Conservation (phyloP, 2,329 filamentous ascomycete genomes). For the Colletotrichum liriopes region DNA sequence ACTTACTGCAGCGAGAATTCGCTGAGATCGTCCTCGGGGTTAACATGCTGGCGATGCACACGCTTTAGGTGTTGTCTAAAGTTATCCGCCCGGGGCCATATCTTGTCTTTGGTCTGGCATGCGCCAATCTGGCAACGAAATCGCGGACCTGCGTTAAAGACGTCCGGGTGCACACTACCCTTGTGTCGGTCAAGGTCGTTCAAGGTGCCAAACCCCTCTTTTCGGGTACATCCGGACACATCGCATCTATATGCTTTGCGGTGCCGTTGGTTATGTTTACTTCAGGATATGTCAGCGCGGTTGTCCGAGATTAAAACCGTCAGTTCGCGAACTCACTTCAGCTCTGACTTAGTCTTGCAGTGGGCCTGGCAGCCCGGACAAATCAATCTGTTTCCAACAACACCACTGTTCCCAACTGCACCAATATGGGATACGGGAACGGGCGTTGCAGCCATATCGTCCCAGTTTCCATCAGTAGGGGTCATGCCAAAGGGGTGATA, state of each 20-base stretch:
- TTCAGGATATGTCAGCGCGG: slow-evolving; percentile 56
- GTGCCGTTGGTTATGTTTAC: slow-evolving; percentile 83
- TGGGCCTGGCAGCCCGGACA: slow-evolving; percentile 59
- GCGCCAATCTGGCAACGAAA: slow-evolving; percentile 72
- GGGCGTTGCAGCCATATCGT: neutral
- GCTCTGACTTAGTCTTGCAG: slow-evolving; percentile 69
- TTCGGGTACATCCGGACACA: slow-evolving; percentile 69
- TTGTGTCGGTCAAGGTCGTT: slow-evolving; percentile 89
- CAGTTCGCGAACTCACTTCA: slow-evolving; percentile 62
- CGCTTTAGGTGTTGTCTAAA: slow-evolving; percentile 84
- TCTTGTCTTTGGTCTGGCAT: slow-evolving; percentile 75
- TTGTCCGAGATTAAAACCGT: neutral
- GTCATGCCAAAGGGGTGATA: slow-evolving; percentile 44
- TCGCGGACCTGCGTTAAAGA: slow-evolving; percentile 63
- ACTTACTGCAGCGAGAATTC: slow-evolving; percentile 52
- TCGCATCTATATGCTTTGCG: slow-evolving; percentile 77
- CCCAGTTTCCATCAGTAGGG: neutral
- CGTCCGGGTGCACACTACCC: slow-evolving; percentile 76
- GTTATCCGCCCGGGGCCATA: slow-evolving; percentile 88
- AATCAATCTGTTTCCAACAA: slow-evolving; percentile 44
- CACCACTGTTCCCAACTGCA: slow-evolving; percentile 34
- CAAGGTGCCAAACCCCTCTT: slow-evolving; percentile 80
- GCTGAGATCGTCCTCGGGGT: slow-evolving; percentile 57
- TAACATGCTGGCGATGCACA: slow-evolving; percentile 69
- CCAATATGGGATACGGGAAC: slow-evolving; percentile 32